Conservation (phyloP, 805 yeast species). For the Barnettozyma pratensis region DNA sequence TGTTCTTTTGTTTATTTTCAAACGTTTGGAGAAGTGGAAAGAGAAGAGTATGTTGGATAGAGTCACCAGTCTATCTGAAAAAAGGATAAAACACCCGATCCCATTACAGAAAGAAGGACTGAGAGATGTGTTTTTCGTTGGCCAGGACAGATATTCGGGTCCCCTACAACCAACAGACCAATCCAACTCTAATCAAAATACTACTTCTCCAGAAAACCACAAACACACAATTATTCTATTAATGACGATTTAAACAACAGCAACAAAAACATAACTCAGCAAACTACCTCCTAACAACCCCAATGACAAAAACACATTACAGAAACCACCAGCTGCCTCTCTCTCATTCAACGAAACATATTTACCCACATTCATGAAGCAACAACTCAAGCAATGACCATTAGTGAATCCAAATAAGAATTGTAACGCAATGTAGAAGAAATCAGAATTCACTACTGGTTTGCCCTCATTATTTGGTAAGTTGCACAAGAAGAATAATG, state of each 20-base stretch:
- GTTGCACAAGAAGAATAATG: slow-evolving; percentile 68
- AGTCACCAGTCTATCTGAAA: too few species aligned
- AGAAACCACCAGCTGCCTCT: slow-evolving; percentile 93
- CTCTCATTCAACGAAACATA: slow-evolving; percentile 60
- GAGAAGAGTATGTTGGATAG: too few species aligned
- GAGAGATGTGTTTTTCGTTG: too few species aligned
- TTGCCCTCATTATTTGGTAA: slow-evolving; percentile 22
- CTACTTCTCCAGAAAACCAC: too few species aligned
- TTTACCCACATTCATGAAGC: slow-evolving; percentile 71
- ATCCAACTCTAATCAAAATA: too few species aligned
- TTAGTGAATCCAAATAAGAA: slow-evolving; percentile 79
- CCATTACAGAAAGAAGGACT: too few species aligned
- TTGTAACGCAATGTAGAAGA: slow-evolving; percentile 64
- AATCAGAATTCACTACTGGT: slow-evolving; percentile 45
- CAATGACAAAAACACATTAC: slow-evolving; percentile 69
- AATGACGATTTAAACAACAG: background rate
- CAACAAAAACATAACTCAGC: slow-evolving; percentile 65
- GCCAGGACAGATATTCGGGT: too few species aligned
- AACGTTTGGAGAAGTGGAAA: too few species aligned
- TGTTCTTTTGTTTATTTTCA: too few species aligned
- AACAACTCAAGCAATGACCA: slow-evolving; percentile 78
- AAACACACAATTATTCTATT: too few species aligned
- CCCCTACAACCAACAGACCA: too few species aligned
- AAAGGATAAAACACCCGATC: too few species aligned
- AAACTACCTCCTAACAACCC: slow-evolving; percentile 81